Base-by-base conservation (phyloP, 2,329 filamentous ascomycete species). In the Penicillium sp. region DNA sequence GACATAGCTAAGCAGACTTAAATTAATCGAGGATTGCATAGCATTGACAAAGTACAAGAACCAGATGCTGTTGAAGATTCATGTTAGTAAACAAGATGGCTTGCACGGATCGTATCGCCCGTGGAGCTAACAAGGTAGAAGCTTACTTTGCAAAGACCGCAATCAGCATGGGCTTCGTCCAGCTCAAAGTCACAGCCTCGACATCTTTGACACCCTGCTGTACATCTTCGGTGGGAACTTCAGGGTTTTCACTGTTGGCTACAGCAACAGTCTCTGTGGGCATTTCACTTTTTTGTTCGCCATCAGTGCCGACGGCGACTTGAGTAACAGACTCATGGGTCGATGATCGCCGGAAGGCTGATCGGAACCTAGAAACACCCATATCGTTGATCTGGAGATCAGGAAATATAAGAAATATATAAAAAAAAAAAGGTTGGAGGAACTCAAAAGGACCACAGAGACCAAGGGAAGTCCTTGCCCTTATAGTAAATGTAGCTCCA, bases 1-100 rank as follows among this genome's bases (percentile, higher is more conserved):
- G 37, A 81, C 77, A 60, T 77, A 83, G 22, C 79, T 76, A 3
- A 69, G 73, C 40, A 83, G 61, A 54, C 73, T 76, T 47, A 66
- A 63, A 13, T 75, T 69, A 37, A 75, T 74, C 4, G 69, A 69
- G 14, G 67, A 65, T 59, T 77, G 73, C 53, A 79, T 71, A 1
- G 73, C 71, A 61, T 78, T 75, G 57, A 77, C 72, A 34, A 77
- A 74, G 64, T 74, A 76, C 31, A 78, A 63, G 13, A 76, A 61
- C 68, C 70, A 78, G 66, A 79, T 78, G 42, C 76, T 78, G 55
- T 53, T 31, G 52, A 38, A 45, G 8, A 29, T 13, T 11, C 26
- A 4, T 6, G 24, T 61, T 38, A 61, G 47, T 22, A 13, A 42
- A 4, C 4, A 38, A 14, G 1, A n/a, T 26, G 2, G 9, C 24